phyloP scores from a whole-genome alignment of 2,329 filamentous ascomycete species.

The Epichloe sp. region DNA sequence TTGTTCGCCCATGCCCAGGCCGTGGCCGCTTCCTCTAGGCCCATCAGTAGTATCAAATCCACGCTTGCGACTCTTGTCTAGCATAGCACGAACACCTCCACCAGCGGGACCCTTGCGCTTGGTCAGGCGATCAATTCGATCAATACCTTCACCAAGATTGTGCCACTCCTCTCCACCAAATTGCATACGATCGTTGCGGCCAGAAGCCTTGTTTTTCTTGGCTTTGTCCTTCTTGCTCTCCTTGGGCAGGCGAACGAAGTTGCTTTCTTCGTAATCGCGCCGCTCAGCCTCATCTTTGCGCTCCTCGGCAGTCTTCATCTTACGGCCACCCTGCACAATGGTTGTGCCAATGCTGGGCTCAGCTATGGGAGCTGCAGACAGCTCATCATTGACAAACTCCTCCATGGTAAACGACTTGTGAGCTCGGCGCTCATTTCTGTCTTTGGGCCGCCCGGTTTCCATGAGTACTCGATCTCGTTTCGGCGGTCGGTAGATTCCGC shows the following conservation, averaged over 20 bases:
- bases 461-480: slow-evolving; percentile 78
- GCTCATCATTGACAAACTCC: slow-evolving; percentile 77
- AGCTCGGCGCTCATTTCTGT: slow-evolving; percentile 47
- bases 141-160: slow-evolving; percentile 69
- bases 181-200: slow-evolving; percentile 44
- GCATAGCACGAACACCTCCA: slow-evolving; percentile 43
- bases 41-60: slow-evolving; percentile 55
- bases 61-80: slow-evolving; percentile 82
- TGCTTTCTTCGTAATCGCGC: slow-evolving; percentile 78
- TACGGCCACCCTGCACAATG: slow-evolving; percentile 65
- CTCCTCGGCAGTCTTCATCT: slow-evolving; percentile 64
- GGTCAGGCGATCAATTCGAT: slow-evolving; percentile 76
- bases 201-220: slow-evolving; percentile 44
- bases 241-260: slow-evolving; percentile 77
- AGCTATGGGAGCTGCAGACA: slow-evolving; percentile 68
- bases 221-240: slow-evolving; percentile 76
- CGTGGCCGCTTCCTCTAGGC: slow-evolving; percentile 47
- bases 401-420: slow-evolving; percentile 76
- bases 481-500: slow-evolving; percentile 79
- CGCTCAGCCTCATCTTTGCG: slow-evolving; percentile 67
- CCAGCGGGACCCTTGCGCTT: slow-evolving; percentile 47
- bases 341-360: slow-evolving; percentile 88
- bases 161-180: slow-evolving; percentile 90
- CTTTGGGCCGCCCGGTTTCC: slow-evolving; percentile 51
- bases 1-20: slow-evolving; percentile 55